These are phyloP conservation scores for baker's yeast (Saccharomyces cerevisiae) DNA, from an alignment of 805 yeast genomes.

Conservation along the genomic window DNA sequence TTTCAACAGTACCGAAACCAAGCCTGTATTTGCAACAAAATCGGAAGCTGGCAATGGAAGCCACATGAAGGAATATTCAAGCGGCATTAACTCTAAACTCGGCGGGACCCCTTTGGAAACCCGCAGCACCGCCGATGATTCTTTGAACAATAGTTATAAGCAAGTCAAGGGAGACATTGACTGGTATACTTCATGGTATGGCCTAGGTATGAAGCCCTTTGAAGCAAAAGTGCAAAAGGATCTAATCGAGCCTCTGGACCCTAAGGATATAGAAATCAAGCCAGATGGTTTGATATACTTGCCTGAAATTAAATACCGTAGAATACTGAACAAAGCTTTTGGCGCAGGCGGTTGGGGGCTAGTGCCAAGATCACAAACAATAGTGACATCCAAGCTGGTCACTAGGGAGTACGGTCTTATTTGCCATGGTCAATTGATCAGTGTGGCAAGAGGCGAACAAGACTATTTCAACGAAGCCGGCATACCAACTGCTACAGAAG, in stretches of 20 bases:
- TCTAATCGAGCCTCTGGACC: constrained; percentile 54
- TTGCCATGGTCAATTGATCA: constrained; percentile 79
- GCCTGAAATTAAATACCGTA: constrained; percentile 92
- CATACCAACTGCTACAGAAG: constrained; percentile 92
- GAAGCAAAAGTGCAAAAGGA: constrained; percentile 48
- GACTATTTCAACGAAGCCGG: constrained; percentile 81
- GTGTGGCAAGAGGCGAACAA: constrained; percentile 93
- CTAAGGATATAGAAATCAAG: constrained; percentile 80
- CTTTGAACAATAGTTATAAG: not conserved
- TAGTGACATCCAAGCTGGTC: constrained; percentile 62
- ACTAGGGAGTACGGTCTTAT: constrained; percentile 87
- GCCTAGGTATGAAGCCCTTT: constrained; percentile 77
- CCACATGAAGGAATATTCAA: not conserved
- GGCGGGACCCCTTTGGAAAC: not conserved
- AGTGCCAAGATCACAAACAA: constrained; percentile 84
- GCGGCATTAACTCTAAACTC: not conserved
- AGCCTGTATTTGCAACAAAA: not conserved
- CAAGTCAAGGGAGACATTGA: constrained; percentile 30
- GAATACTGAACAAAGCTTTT: constrained; percentile 81
- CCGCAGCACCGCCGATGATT: not conserved
- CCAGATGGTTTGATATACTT: constrained; percentile 89
- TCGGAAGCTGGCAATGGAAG: not conserved
- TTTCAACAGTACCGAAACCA: not conserved
- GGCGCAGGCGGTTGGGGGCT: constrained; percentile 99
- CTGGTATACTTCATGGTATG: constrained; percentile 85